Evolutionary conservation across 164 flowering plant genomes (phyloP).

Genomic region (Dillenia turbinata): DNA sequence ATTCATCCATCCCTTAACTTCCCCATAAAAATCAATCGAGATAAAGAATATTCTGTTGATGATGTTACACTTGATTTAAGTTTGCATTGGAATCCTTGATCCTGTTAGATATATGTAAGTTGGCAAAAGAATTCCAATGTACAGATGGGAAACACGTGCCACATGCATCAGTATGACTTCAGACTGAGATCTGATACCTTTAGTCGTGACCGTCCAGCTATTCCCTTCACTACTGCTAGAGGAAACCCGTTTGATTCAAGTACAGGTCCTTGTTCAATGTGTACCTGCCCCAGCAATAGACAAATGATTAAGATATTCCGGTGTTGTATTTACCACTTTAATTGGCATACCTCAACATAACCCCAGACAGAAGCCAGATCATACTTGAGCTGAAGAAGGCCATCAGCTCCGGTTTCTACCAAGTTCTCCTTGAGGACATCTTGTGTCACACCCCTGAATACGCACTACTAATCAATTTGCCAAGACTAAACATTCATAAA

Average conservation of each 20-base stretch:
- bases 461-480: constrained; percentile 19
- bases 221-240: constrained; percentile 86
- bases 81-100: too few relatives aligned
- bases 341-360: constrained; percentile 74
- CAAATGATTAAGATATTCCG: not conserved
- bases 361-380: constrained; percentile 76
- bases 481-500: not conserved
- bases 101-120: too few relatives aligned
- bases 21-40: too few relatives aligned
- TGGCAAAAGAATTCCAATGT: too few relatives aligned
- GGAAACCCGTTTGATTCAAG: constrained; percentile 86
- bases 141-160: too few relatives aligned
- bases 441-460: constrained; percentile 73
- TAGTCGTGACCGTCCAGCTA: constrained; percentile 91
- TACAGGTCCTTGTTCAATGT: constrained; percentile 98
- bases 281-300: constrained; percentile 45
- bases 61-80: too few relatives aligned
- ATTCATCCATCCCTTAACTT: too few relatives aligned
- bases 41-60: too few relatives aligned
- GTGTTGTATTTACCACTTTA: not conserved
- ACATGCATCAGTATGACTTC: too few relatives aligned
- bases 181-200: constrained; percentile 42
- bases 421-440: constrained; percentile 59
- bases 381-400: constrained; percentile 64
- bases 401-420: constrained; percentile 56